Conservation (phyloP, 2,329 filamentous ascomycete species). For the Aspergillus ochraceoroseus region DNA sequence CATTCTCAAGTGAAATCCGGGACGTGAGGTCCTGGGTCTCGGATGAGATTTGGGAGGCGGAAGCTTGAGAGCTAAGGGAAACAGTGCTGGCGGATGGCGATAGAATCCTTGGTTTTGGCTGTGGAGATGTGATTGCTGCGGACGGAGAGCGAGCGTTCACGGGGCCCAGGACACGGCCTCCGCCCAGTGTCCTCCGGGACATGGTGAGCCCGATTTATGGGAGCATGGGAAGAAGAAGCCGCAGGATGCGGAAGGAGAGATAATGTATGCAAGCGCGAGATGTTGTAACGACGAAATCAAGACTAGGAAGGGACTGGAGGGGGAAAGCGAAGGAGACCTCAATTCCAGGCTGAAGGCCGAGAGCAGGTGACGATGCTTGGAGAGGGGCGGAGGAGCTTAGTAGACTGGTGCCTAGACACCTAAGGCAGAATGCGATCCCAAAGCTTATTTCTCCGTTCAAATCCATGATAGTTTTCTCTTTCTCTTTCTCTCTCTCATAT, state of each 20-base stretch:
- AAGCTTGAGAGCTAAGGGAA: conserved; percentile 71
- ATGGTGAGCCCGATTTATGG: conserved; percentile 49
- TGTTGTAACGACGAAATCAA: neutral
- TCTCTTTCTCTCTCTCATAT: no score
- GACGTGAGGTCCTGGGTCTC: conserved; percentile 73
- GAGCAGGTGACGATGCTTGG: conserved; percentile 5
- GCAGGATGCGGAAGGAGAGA: conserved; percentile 13
- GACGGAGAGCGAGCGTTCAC: conserved; percentile 73
- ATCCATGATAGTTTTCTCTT: no score
- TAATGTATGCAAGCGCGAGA: neutral
- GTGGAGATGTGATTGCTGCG: conserved; percentile 42
- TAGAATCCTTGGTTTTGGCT: conserved; percentile 45
- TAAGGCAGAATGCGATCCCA: conserved; percentile 9
- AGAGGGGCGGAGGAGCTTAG: conserved; percentile 16
- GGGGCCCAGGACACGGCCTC: conserved; percentile 84
- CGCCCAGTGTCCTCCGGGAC: conserved; percentile 82
- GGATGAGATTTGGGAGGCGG: conserved; percentile 64
- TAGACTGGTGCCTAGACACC: conserved; percentile 10
- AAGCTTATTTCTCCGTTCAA: neutral
- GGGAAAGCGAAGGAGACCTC: conserved; percentile 3
- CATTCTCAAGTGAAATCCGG: conserved; percentile 67
- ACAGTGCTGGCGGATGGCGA: conserved; percentile 67
- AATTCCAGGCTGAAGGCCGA: conserved; percentile 5
- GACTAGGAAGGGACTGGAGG: neutral
- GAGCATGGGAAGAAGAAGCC: conserved; percentile 33